These are phyloP conservation scores for Telfairia occidentalis DNA, from an alignment of 331 rosid genomes.

Conservation along the genomic window DNA sequence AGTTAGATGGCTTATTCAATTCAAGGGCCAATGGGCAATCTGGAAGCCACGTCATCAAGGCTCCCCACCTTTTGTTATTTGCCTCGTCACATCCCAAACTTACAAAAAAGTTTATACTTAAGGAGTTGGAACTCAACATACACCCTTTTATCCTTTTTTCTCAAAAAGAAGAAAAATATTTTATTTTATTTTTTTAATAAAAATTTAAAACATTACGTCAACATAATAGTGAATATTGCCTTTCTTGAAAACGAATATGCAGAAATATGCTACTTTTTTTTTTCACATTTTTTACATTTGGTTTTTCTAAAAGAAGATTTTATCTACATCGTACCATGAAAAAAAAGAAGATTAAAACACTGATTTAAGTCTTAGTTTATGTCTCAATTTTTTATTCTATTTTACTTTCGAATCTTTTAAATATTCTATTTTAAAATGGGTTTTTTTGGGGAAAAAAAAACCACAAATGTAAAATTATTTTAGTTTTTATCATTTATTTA, in stretches of 20 bases:
- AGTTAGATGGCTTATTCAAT: not conserved
- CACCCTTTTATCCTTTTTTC: not conserved
- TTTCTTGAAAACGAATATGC: not conserved
- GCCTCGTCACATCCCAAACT: constrained; percentile 8
- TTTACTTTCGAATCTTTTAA: too few relatives aligned
- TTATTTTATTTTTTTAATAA: not conserved
- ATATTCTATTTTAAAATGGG: too few relatives aligned
- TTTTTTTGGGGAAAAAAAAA: too few relatives aligned
- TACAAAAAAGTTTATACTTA: not conserved
- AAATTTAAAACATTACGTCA: not conserved
- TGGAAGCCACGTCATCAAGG: constrained; percentile 4
- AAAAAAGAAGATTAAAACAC: too few relatives aligned
- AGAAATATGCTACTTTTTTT: too few relatives aligned
- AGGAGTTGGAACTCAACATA: not conserved
- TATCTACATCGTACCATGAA: too few relatives aligned
- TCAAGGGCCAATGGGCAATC: not conserved
- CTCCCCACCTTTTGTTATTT: not conserved
- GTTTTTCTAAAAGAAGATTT: too few relatives aligned
- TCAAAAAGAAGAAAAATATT: not conserved
- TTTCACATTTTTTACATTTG: too few relatives aligned
- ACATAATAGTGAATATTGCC: not conserved
- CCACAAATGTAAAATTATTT: too few relatives aligned
- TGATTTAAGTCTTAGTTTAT: too few relatives aligned
- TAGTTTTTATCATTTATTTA: too few relatives aligned
- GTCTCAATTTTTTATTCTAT: too few relatives aligned